Percentiles rank a stretch among this genome's conserved stretches.
phyloP scores from a whole-genome alignment of 2,329 filamentous ascomycete species.

The Chrysoporthe cubensis region DNA sequence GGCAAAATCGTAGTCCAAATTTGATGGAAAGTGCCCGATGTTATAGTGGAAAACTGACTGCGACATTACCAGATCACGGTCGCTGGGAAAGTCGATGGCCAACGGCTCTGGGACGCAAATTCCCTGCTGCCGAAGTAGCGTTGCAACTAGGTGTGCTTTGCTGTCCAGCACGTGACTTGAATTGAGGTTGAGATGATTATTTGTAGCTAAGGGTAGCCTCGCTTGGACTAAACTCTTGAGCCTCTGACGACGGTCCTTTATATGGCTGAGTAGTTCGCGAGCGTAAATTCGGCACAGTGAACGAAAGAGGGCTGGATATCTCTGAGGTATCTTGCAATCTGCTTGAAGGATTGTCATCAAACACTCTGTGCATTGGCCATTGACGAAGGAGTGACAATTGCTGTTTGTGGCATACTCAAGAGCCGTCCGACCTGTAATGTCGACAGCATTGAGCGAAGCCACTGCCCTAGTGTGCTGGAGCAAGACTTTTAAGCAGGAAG shows the following conservation, averaged over 20 bases:
- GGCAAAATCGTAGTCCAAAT: neutral
- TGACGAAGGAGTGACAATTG: fast-evolving
- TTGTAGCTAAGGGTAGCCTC: neutral
- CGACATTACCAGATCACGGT: neutral
- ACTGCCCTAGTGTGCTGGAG: neutral
- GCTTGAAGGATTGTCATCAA: neutral
- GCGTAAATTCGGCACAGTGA: neutral
- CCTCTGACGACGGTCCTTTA: neutral
- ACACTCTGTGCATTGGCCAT: neutral
- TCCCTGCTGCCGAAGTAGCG: neutral
- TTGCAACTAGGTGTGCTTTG: neutral
- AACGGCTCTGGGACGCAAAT: neutral
- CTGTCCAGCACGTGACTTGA: neutral
- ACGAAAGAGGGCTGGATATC: neutral
- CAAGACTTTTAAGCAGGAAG: neutral
- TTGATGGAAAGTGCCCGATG: neutral
- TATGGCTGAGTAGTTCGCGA: neutral
- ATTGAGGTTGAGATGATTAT: neutral
- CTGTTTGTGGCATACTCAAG: neutral
- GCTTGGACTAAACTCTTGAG: neutral
- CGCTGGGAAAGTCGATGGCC: neutral
- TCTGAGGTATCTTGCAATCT: neutral
- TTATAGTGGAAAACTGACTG: neutral
- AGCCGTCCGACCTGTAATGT: neutral
- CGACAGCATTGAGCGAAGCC: neutral